Conservation (phyloP, 306 rosid species). For the Vigna mungo region DNA sequence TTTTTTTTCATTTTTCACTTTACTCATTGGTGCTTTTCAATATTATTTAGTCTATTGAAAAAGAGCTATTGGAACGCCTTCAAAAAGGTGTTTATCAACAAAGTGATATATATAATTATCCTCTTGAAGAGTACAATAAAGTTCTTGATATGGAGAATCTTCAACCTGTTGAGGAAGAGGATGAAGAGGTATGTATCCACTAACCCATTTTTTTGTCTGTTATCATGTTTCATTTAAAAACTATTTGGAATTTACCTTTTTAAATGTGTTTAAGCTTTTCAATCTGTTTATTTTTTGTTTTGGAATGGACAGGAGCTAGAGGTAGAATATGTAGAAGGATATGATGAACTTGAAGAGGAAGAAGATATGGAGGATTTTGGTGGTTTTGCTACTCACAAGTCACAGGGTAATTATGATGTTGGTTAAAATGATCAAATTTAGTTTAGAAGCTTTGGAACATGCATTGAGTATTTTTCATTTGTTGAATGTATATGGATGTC, state of each 20-base stretch:
- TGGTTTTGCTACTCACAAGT: constrained; percentile 45
- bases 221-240: constrained; percentile 19
- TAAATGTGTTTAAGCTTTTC: neutral
- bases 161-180: constrained; percentile 58
- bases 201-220: neutral
- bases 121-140: constrained; percentile 57
- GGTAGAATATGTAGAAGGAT: constrained; percentile 79
- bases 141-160: constrained; percentile 59
- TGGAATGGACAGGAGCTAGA: constrained; percentile 66
- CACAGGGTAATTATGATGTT: constrained; percentile 48
- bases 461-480: constrained; percentile 6
- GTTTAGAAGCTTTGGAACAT: constrained; percentile 29
- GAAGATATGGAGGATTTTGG: constrained; percentile 91
- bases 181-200: constrained; percentile 58
- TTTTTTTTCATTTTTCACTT: neutral
- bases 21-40: constrained; percentile 39
- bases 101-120: constrained; percentile 70
- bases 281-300: constrained; percentile 6
- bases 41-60: constrained; percentile 69
- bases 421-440: constrained; percentile 58
- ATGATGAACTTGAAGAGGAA: constrained; percentile 77
- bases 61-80: constrained; percentile 81
- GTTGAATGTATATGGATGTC: constrained; percentile 18
- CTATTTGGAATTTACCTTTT: constrained; percentile 17
- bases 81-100: constrained; percentile 57